Conservation (phyloP, 306 rosid species). For the Gastrolobium bilobum region DNA sequence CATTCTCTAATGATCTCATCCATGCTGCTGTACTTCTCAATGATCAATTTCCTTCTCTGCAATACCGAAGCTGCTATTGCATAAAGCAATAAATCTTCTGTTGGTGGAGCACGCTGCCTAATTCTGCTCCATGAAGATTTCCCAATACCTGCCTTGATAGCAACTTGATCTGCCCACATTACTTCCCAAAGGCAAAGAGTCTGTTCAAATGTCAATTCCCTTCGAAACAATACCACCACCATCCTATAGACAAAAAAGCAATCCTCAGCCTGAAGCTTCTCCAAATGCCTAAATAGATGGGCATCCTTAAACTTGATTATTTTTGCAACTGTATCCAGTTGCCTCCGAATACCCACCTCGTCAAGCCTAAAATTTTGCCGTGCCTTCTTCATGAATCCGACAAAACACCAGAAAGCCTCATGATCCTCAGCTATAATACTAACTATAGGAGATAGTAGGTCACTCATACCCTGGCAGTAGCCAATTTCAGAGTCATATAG, state of each 20-base stretch:
- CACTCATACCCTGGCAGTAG: slow-evolving; percentile 99
- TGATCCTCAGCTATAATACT: slow-evolving; percentile 86
- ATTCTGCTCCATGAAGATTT: slow-evolving; percentile 90
- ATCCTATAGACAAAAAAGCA: slow-evolving; percentile 98
- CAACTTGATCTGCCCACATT: slow-evolving; percentile 99
- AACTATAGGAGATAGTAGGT: slow-evolving; percentile 92
- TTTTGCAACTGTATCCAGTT: slow-evolving; percentile 86
- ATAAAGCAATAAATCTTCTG: slow-evolving; percentile 76
- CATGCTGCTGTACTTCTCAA: slow-evolving; percentile 98
- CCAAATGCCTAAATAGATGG: slow-evolving; percentile 91
- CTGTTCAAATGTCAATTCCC: slow-evolving; percentile 97
- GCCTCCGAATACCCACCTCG: slow-evolving; percentile 95
- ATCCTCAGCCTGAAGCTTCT: slow-evolving; percentile 97
- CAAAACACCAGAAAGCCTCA: slow-evolving; percentile 99
- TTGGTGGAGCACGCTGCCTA: slow-evolving; percentile 88
- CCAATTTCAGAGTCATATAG: slow-evolving; percentile 96
- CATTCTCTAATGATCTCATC: slow-evolving; percentile 97
- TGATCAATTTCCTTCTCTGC: slow-evolving; percentile 91
- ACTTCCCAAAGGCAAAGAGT: slow-evolving; percentile 99
- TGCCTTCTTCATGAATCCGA: slow-evolving; percentile 98
- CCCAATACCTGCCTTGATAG: slow-evolving; percentile 79
- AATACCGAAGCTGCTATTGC: slow-evolving; percentile 86
- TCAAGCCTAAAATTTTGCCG: slow-evolving; percentile 99
- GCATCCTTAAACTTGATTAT: slow-evolving; percentile 88
- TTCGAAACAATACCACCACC: slow-evolving; percentile 97